phyloP scores from a whole-genome alignment of 164 flowering plant species.

The Sedum album region DNA sequence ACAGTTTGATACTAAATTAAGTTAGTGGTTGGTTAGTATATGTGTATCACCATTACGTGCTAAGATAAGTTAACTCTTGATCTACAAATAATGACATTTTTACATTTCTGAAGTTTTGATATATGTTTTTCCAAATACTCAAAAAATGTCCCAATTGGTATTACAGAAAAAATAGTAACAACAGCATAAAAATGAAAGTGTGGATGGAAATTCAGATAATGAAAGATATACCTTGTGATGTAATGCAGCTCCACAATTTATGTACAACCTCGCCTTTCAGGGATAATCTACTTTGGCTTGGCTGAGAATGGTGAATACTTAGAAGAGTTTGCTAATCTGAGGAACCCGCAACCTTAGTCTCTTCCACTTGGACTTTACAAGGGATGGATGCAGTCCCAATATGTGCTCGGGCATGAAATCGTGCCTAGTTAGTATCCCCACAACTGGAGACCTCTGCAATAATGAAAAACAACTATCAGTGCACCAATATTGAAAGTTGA shows the following conservation, averaged over 20 bases:
- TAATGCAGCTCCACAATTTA: neutral
- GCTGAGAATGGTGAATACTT: neutral
- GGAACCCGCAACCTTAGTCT: constrained; percentile 41
- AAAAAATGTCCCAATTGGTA: too few species aligned
- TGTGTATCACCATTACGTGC: too few species aligned
- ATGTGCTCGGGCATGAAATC: constrained; percentile 89
- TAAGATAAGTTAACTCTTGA: too few species aligned
- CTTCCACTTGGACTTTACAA: constrained; percentile 55
- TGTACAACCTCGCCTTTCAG: neutral
- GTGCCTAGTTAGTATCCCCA: constrained; percentile 84
- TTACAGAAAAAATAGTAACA: too few species aligned
- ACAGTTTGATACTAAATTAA: too few species aligned
- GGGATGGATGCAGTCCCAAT: constrained; percentile 49
- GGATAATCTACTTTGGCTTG: neutral
- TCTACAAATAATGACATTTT: too few species aligned
- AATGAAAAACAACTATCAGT: neutral
- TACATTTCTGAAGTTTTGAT: too few species aligned
- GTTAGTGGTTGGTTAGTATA: too few species aligned
- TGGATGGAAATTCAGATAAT: neutral
- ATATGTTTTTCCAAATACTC: too few species aligned
- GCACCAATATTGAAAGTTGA: neutral
- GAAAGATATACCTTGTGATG: neutral
- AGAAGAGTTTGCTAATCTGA: constrained; percentile 19
- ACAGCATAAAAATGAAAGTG: neutral
- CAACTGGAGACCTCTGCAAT: constrained; percentile 68